Evolutionary conservation across 2,329 filamentous ascomycete genomes (phyloP).

Genomic region (Calonectria montana): DNA sequence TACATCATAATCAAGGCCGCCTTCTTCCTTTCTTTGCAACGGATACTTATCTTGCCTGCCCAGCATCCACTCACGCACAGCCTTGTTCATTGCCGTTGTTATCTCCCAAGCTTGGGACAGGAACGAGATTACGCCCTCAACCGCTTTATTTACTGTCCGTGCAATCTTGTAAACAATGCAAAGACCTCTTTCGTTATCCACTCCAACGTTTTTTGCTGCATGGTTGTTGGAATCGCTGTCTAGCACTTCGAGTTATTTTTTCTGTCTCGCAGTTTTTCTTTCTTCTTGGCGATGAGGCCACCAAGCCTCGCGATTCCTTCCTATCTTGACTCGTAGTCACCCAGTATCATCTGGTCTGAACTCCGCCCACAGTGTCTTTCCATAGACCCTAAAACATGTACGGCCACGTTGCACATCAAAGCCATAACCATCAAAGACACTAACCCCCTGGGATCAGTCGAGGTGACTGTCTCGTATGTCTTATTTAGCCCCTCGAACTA

Average conservation of each 20-base stretch:
- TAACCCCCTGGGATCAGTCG: too few relatives aligned
- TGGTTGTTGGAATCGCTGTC: background rate
- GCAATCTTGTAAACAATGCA: background rate
- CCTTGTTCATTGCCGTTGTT: background rate
- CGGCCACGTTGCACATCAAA: background rate
- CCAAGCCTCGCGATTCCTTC: background rate
- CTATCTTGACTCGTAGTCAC: background rate
- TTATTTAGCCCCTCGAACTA: background rate
- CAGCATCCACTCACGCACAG: background rate
- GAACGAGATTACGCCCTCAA: background rate
- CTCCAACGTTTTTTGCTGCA: background rate
- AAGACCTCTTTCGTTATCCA: background rate
- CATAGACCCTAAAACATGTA: background rate
- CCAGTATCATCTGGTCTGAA: background rate
- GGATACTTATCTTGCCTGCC: background rate
- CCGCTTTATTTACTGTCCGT: background rate
- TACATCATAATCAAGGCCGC: background rate
- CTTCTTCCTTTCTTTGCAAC: background rate
- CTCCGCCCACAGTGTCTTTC: background rate
- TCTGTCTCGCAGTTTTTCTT: background rate
- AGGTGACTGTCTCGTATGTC: too few relatives aligned
- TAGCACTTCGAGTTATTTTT: background rate
- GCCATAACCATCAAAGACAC: too few relatives aligned
- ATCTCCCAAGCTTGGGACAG: background rate
- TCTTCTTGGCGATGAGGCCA: background rate